Conservation (phyloP, 305 asterid genomes). For the Ajuga reptans region DNA sequence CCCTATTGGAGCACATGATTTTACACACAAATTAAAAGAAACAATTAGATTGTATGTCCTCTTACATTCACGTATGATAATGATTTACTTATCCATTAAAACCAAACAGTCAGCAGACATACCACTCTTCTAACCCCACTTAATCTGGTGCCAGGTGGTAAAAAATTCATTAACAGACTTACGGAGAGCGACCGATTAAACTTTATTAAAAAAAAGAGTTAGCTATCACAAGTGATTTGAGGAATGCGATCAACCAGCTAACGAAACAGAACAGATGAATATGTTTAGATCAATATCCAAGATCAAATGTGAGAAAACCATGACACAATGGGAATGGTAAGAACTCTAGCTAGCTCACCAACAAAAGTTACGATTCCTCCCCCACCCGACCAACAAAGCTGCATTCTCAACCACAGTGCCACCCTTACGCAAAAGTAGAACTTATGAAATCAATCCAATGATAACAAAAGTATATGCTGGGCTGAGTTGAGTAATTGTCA, state of each 20-base stretch:
- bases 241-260: neutral
- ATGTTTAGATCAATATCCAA: neutral
- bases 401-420: neutral
- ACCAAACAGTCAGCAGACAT: neutral
- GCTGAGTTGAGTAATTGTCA: neutral
- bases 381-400: neutral
- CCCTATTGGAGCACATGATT: conserved; percentile 51
- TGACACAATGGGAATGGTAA: neutral
- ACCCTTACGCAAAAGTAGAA: neutral
- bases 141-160: conserved; percentile 1
- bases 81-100: neutral
- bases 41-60: conserved; percentile 12
- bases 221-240: neutral
- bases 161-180: neutral
- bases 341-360: conserved; percentile 4
- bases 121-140: neutral
- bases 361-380: neutral
- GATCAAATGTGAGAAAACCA: neutral
- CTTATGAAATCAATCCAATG: neutral
- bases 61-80: neutral
- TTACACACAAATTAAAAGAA: conserved; percentile 12
- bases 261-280: too few relatives aligned
- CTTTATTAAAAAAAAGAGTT: neutral
- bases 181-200: neutral
- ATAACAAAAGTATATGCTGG: neutral